These are phyloP conservation scores for Fusarium sterilihyphosum DNA, from an alignment of 2,329 filamentous ascomycete species.

Conservation along the genomic window DNA sequence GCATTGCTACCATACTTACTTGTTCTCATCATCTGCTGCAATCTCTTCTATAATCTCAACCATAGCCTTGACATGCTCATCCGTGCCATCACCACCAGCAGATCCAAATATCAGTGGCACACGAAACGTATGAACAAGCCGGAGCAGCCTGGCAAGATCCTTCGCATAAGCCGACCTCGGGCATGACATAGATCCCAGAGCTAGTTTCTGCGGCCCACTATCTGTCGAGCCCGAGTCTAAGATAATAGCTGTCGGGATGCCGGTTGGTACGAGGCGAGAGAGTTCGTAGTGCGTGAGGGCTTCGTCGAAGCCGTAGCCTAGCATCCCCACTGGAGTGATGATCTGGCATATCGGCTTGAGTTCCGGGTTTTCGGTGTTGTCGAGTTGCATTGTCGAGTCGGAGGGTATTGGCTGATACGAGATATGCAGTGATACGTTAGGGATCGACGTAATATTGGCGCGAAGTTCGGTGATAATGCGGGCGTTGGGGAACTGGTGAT, in stretches of 20 bases:
- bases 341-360: conserved; percentile 41
- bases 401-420: not conserved
- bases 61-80: conserved; percentile 55
- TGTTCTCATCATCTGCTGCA: conserved; percentile 3
- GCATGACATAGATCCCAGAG: conserved; percentile 53
- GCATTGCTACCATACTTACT: not conserved
- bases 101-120: conserved; percentile 56
- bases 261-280: conserved; percentile 38
- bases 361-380: not conserved
- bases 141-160: conserved; percentile 54
- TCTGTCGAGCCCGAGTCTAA: conserved; percentile 51
- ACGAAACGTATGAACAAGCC: conserved; percentile 45
- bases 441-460: not conserved
- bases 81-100: conserved; percentile 58
- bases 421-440: not conserved
- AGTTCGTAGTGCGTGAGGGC: conserved; percentile 42
- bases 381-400: not conserved
- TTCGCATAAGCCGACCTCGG: conserved; percentile 52
- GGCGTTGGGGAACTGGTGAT: no score
- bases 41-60: conserved; percentile 49
- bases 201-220: conserved; percentile 53
- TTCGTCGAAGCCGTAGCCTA: conserved; percentile 59
- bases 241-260: conserved; percentile 48
- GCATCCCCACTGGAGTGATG: conserved; percentile 59
- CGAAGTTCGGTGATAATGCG: not conserved